phyloP scores from a whole-genome alignment of 2,329 filamentous ascomycete species.

The Botrytis elliptica region DNA sequence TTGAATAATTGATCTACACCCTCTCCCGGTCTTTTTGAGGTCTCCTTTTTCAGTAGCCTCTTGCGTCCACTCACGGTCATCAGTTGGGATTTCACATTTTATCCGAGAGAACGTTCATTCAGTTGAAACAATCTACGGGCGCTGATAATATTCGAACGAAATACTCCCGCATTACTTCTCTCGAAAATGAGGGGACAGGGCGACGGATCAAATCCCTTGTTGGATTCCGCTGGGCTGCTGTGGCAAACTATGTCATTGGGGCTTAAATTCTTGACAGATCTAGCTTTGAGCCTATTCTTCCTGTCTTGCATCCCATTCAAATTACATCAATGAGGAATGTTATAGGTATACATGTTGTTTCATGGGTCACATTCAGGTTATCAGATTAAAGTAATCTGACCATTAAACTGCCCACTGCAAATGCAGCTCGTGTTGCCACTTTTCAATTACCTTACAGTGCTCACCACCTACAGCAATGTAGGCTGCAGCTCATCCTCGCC shows the following conservation, averaged over 20 bases:
- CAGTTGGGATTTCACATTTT: not conserved
- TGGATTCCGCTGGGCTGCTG: not conserved
- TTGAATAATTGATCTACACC: not conserved
- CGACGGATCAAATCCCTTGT: not conserved
- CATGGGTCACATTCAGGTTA: not conserved
- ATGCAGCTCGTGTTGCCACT: not conserved
- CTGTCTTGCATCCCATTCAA: not conserved
- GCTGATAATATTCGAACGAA: not conserved
- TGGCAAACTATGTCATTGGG: conserved; percentile 15
- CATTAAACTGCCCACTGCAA: not conserved
- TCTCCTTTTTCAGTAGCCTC: not conserved
- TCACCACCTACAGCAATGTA: not conserved
- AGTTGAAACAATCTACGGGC: not conserved
- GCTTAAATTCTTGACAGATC: not conserved
- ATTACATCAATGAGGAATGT: not conserved
- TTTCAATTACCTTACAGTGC: not conserved
- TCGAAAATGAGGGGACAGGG: not conserved
- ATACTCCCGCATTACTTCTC: not conserved
- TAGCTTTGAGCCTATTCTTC: not conserved
- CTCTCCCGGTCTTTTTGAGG: not conserved
- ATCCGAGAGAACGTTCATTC: not conserved
- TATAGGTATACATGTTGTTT: not conserved
- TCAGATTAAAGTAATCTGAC: not conserved
- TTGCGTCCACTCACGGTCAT: not conserved
- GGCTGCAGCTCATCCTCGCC: not conserved